A percentile compares a stretch with the other conserved stretches of the same genome.
phyloP scores from a whole-genome alignment of 2,329 filamentous ascomycete genomes.

The Cytospora piceicola region DNA sequence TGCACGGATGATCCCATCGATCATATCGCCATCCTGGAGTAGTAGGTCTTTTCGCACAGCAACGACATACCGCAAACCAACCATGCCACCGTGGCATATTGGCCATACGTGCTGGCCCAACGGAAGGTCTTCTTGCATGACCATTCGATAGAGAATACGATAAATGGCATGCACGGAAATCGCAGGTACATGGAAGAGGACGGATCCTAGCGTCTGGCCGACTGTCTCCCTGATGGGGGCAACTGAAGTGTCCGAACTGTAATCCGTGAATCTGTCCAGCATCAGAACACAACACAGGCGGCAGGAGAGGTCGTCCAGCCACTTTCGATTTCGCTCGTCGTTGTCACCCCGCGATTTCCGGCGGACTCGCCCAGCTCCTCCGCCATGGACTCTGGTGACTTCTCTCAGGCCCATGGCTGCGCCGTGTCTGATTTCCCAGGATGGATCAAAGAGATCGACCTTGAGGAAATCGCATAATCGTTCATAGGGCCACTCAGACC shows the following conservation, averaged over 20 bases:
- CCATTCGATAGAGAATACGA: constrained; percentile 80
- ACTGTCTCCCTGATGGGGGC: constrained; percentile 95
- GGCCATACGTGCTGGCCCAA: constrained; percentile 83
- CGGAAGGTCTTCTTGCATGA: constrained; percentile 84
- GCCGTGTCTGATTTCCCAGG: constrained; percentile 95
- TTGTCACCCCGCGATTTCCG: constrained; percentile 76
- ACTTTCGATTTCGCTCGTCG: constrained; percentile 75
- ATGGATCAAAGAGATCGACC: constrained; percentile 88
- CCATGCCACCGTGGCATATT: constrained; percentile 97
- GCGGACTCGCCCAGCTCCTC: constrained; percentile 77
- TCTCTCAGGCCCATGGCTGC: constrained; percentile 94
- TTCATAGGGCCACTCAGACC: constrained; percentile 91
- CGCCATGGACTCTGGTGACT: constrained; percentile 87
- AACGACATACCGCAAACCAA: constrained; percentile 91
- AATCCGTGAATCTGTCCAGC: constrained; percentile 96
- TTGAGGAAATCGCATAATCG: constrained; percentile 92
- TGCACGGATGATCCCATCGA: constrained; percentile 88
- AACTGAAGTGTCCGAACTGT: constrained; percentile 95
- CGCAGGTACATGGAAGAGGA: constrained; percentile 80
- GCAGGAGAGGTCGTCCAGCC: constrained; percentile 94
- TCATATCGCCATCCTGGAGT: constrained; percentile 78
- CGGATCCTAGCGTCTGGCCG: constrained; percentile 88
- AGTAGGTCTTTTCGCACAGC: constrained; percentile 92
- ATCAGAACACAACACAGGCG: constrained; percentile 94
- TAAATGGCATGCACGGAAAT: constrained; percentile 85